Evolutionary conservation across 176 grass and related monocot genomes (phyloP).

Genomic region (Rhynchospora pubera): DNA sequence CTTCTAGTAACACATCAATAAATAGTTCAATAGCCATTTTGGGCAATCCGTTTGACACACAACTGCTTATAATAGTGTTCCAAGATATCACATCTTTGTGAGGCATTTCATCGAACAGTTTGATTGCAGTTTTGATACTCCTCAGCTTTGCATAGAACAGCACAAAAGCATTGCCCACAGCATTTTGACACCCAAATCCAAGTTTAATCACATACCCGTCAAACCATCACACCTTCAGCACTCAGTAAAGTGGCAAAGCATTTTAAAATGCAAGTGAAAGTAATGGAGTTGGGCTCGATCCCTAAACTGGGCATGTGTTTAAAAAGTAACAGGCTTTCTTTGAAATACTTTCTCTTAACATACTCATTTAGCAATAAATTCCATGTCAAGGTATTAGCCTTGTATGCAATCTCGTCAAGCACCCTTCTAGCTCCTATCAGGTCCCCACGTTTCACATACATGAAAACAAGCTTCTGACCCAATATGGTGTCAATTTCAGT

Average conservation of each 20-base stretch:
- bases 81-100: conserved; percentile 64
- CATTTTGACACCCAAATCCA: conserved; percentile 47
- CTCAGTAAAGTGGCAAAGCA: conserved; percentile 41
- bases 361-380: conserved; percentile 64
- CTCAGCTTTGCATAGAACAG: conserved; percentile 55
- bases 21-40: conserved; percentile 39
- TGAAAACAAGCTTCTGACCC: conserved; percentile 67
- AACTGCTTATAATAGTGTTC: conserved; percentile 70
- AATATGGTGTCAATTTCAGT: conserved; percentile 36
- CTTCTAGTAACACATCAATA: conserved; percentile 42
- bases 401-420: conserved; percentile 40
- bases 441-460: conserved; percentile 73
- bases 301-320: conserved; percentile 46
- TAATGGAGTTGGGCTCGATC: conserved; percentile 46
- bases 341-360: conserved; percentile 38
- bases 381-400: conserved; percentile 40
- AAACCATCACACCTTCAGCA: conserved; percentile 34
- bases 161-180: conserved; percentile 66
- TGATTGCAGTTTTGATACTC: conserved; percentile 38
- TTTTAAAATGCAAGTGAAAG: conserved; percentile 60
- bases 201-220: conserved; percentile 59
- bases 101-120: conserved; percentile 62
- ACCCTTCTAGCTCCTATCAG: conserved; percentile 46
- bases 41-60: conserved; percentile 43
- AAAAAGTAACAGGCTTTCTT: conserved; percentile 61